Evolutionary conservation across 2,329 filamentous ascomycete species (phyloP), one percentile per base, ranked within the genome.

Genomic region (Neonectria faginata): DNA sequence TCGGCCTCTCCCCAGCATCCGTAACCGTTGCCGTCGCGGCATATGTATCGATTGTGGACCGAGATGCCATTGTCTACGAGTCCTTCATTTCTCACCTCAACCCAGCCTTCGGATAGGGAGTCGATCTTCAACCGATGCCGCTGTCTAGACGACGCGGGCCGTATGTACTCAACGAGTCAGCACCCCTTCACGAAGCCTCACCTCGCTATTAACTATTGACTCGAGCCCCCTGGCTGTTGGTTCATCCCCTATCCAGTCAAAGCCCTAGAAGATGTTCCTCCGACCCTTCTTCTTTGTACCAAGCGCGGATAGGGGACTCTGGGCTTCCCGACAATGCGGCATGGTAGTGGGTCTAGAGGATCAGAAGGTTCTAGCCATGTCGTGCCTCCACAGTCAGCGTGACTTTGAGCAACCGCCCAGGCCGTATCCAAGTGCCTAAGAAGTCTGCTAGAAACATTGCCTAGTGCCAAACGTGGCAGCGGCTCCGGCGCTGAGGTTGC

Each of bases 1-100:
- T 22, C 31, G 14, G 29, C 25, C 45, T 33, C 47, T 44, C 47
- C 33, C 39, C 42, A 50, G 16, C 44, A 63, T 59, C 55, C 50
- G 55, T 54, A 52, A 55, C 60, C 54, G 31, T 47, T 57, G 22
- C 41, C 44, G 53, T 55, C 41, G 45, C 64, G 54, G 45, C 60
- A 41, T 48, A 57, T 50, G 55, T 65, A 52, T 52, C 27, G 39
- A 16, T 29, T 51, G 48, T 60, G 60, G 53, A 53, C 50, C 39
- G 41, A 41, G 29, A 57, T 52, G 18, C 47, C 60, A 48, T 53
- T 54, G 52, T 52, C 22, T 22, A 39, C 22, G 20, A 58, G 63
- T 64, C 66, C 60, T 66, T 66, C 66, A 66, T 64, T 66, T 64
- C 66, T 65, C 11, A 39, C 47, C 42, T 22, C 5, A 36, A 5